Base-by-base conservation (phyloP, 139 green algal genomes). In the Chlamydomonas eustigma region DNA sequence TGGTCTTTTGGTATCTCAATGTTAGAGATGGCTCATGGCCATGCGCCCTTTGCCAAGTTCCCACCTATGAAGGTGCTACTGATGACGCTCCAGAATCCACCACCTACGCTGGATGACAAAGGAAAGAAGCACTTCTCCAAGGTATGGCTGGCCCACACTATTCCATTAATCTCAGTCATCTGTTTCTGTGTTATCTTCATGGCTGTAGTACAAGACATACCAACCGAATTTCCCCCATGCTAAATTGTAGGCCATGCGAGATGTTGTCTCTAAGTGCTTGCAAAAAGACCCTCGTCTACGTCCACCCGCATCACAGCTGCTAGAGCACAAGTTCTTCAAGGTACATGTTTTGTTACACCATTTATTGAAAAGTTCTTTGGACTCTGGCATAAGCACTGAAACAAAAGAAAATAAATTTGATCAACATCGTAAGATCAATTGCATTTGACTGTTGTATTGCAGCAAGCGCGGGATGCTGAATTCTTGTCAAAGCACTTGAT, bases 251-350 rank as follows among this genome's bases (percentile, higher is more conserved):
- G 68, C 68, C 4, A 75, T 75, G 68, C 6, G 38, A 34, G 68
- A 75, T 12, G 37, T 72, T 33, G 96, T 99, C 66, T 83, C 86
- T 22, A 87, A 92, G 64, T 99, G 96, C 87, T 81, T 99, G 76
- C 88, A 98, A 69, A 99, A 99, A 81, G 94, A 99, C 74, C 91
- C 91, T 0, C 68, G 77, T 34, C 91, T 93, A 78, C 83, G 96
- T 2, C 96, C 96, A 50, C 91, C 92, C 1, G 95, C 96, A 1
- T 81, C 90, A 0, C 92, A 98, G 76, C 90, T 99, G 72, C 86
- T 99, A 65, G 93, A 99, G 74, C 91, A 98, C 85, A 95, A 93
- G 83, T 98, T 99, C 80, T 98, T 99, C 87, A 99, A 98, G 88
- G 84, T 58, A 58, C 44, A 18, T n/a, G n/a, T n/a, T n/a, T n/a